A percentile compares a stretch with the other conserved stretches of the same genome.
Conservation (phyloP, 495 filamentous ascomycete genomes). For the Penicillium maclennaniae region DNA sequence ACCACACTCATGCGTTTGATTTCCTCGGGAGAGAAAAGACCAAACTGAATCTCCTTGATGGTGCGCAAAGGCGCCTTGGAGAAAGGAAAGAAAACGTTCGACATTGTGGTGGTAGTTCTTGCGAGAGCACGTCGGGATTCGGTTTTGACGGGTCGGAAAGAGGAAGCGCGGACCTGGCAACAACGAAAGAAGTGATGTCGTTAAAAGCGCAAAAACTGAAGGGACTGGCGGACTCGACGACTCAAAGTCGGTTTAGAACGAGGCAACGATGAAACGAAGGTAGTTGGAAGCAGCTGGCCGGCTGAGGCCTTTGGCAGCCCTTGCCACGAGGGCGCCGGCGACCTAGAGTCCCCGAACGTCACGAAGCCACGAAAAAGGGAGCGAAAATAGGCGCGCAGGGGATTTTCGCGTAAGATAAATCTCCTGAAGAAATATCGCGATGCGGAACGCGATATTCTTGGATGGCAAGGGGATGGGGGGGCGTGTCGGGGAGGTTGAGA, state of each 20-base stretch:
- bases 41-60: constrained; percentile 98
- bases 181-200: constrained; percentile 11
- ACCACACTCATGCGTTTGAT: constrained; percentile 96
- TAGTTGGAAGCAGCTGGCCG: constrained; percentile 41
- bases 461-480: constrained; percentile 31
- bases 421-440: constrained; percentile 40
- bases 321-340: constrained; percentile 53
- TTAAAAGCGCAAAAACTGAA: constrained; percentile 24
- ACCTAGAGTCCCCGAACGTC: constrained; percentile 40
- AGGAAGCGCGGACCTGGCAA: constrained; percentile 8
- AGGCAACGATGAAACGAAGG: constrained; percentile 37
- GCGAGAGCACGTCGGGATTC: constrained; percentile 11
- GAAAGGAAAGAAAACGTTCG: constrained; percentile 85
- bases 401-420: constrained; percentile 20
- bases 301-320: constrained; percentile 51
- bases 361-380: constrained; percentile 36
- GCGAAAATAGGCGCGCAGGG: constrained; percentile 22
- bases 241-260: constrained; percentile 16
- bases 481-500: constrained; percentile 40
- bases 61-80: constrained; percentile 94
- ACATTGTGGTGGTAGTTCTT: constrained; percentile 60
- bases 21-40: constrained; percentile 91
- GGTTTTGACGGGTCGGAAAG: constrained; percentile 9
- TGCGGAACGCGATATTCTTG: constrained; percentile 41
- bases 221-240: constrained; percentile 14